phyloP scores from a whole-genome alignment of 345 rosid genomes.

The Trapa incisa region DNA sequence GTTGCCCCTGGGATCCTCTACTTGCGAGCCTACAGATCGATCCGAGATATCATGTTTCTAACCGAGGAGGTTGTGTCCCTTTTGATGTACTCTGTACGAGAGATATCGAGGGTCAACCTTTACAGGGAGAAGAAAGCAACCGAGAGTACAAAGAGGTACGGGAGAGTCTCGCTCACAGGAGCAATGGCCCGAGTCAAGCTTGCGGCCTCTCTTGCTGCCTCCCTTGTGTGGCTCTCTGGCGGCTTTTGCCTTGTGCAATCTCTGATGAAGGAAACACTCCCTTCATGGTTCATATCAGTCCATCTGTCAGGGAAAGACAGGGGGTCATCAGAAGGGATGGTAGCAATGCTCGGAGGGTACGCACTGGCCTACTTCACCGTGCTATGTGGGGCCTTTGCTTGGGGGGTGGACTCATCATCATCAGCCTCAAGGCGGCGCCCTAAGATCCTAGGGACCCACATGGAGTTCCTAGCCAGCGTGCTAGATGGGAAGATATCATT shows the following conservation, averaged over 20 bases:
- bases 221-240: constrained; percentile 80
- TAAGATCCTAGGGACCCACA: constrained; percentile 44
- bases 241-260: constrained; percentile 61
- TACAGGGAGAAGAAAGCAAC: constrained; percentile 42
- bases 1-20: constrained; percentile 94
- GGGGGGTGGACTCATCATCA: constrained; percentile 76
- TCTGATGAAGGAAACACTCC: constrained; percentile 70
- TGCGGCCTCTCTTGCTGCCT: constrained; percentile 85
- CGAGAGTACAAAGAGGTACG: constrained; percentile 53
- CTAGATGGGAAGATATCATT: constrained; percentile 80
- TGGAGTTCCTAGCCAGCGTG: constrained; percentile 74
- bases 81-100: constrained; percentile 65
- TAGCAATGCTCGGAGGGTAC: constrained; percentile 66
- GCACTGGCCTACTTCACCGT: constrained; percentile 76
- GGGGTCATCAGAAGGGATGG: constrained; percentile 42
- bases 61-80: constrained; percentile 69
- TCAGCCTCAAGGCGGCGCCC: constrained; percentile 65
- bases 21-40: constrained; percentile 61
- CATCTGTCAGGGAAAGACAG: constrained; percentile 42
- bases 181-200: constrained; percentile 73
- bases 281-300: constrained; percentile 80
- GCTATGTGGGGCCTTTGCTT: constrained; percentile 72
- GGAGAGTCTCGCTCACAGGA: constrained; percentile 58
- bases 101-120: constrained; percentile 49
- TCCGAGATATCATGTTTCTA: constrained; percentile 58